Base-by-base conservation (phyloP, 1,139 yeast genomes). In the Yamadazyma dendronema region DNA sequence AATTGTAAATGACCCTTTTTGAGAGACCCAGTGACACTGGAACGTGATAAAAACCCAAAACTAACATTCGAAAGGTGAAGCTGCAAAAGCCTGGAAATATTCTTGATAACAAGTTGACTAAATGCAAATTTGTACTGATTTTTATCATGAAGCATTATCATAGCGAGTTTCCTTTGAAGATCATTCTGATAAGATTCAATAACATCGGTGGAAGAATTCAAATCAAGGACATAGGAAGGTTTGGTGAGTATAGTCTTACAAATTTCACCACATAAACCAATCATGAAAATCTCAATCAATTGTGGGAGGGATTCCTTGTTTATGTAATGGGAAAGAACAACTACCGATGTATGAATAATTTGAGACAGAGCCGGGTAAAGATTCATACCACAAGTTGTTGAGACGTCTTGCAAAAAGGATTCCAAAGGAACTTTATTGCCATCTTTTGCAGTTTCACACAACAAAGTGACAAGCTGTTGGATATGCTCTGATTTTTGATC, bases 221-320 rank as follows among this genome's bases (percentile, higher is more conserved):
- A 11, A 17, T 22, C 17, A 26, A 24, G 26, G 8, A 17, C 8
- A 12, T 7, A 19, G 4, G 25, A 16, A 8, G 35, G 21, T 17
- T 16, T 28, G 7, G 28, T 21, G 15, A 27, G 24, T 10, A 36
- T 23, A 14, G 27, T 22, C 14, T 15, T 31, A 32, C 17, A 24
- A 3, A 36, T 28, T 17, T 31, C 39, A 14, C 41, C 41, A 34
- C 41, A 37, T n/a, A 35, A 11, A 3, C 38, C 38, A 9, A 40
- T 34, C 13, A 37, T 16, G 4, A 33, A 17, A 3, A 36, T 33
- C 17, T 36, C 44, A 2, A 26, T 13, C 9, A 29, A 25, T 16
- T 19, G 35, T 10, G 36, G 31, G 4, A 34, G 17, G 4, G 17
- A 8, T 2, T 28, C 37, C 3, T 22, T 19, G 2, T 21, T 16